These are phyloP conservation scores for Lecanicillium sp. DNA, from an alignment of 2,329 filamentous ascomycete genomes.

Conservation along the genomic window DNA sequence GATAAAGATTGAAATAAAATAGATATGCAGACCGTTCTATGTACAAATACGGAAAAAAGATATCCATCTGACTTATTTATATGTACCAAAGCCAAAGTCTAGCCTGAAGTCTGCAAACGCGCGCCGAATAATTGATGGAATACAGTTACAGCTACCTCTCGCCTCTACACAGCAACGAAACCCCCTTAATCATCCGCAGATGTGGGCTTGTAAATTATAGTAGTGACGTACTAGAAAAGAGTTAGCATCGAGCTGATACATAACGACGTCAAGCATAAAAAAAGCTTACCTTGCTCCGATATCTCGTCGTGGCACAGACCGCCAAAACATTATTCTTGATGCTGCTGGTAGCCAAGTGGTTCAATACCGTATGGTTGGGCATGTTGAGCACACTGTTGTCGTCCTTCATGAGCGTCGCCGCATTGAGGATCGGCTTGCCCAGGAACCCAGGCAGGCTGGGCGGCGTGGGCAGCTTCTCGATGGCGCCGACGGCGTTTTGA, in stretches of 20 bases:
- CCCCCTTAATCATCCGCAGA: no score
- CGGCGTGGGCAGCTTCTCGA: conserved; percentile 73
- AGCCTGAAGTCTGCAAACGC: no score
- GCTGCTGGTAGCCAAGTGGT: conserved; percentile 93
- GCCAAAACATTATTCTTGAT: conserved; percentile 96
- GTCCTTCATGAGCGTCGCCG: conserved; percentile 86
- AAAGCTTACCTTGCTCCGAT: conserved; percentile 75
- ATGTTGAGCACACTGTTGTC: conserved; percentile 95
- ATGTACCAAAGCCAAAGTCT: no score
- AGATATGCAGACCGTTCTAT: no score
- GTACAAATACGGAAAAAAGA: no score
- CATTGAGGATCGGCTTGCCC: conserved; percentile 90
- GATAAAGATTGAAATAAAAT: no score
- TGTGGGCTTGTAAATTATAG: conserved; percentile 94
- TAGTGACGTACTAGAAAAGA: conserved; percentile 74
- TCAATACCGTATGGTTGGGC: conserved; percentile 94
- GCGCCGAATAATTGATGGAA: no score
- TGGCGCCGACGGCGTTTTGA: conserved; percentile 64
- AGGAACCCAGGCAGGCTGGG: conserved; percentile 85
- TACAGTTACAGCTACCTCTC: no score
- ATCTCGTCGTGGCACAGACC: conserved; percentile 93
- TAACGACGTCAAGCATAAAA: not conserved
- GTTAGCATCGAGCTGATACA: conserved; percentile 2
- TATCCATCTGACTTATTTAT: no score
- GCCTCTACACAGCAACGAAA: no score